Evolutionary conservation across 176 grass and related monocot species (phyloP), one percentile per base, ranked within the genome.

Genomic region (Cenchrus americanus): DNA sequence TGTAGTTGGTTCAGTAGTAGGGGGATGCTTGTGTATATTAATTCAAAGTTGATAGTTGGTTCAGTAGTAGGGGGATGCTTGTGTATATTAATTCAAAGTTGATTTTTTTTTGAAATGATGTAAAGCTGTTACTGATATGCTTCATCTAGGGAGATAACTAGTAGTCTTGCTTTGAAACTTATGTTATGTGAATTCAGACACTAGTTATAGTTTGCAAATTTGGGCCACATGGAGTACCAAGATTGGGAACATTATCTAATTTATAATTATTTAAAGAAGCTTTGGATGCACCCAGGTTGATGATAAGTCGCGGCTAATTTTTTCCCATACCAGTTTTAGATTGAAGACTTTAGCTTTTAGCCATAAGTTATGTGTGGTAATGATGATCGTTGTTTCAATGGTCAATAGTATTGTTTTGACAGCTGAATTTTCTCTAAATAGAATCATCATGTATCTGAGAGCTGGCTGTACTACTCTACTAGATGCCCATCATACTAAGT

Each of bases 201-300:
- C 1, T 64, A 66, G 23, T 32, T 79, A 48, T 30, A 50, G 60
- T 52, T 66, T 50, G 17, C 22, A 65, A 34, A 5, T 19, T 65
- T 72, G 7, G 46, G 19, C 53, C 11, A n/a, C 47, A 0, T 70
- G 32, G 14, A 78, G 22, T 57, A 43, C 59, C 10, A 44, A 1
- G 34, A 54, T 81, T 1, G 62, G 43, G 5, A 64, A 62, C 60
- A 15, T 19, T 43, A 60, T 14, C 55, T 62, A 19, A 61, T 77
- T 54, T 80, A 69, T 80, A 69, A 32, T 70, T n/a, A 66, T 37
- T 37, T 37, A 37, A 34, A 37, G 34, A 37, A 37, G 34, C 34
- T 37, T 37, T 37, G 34, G 34, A 37, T 37, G 34, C 1, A 37
- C 34, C 34, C 34, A 37, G 34, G 4, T 34, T 3, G 4, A 37